phyloP scores from a whole-genome alignment of 2,329 filamentous ascomycete genomes.

The Paraphaeosphaeria sporulosa region DNA sequence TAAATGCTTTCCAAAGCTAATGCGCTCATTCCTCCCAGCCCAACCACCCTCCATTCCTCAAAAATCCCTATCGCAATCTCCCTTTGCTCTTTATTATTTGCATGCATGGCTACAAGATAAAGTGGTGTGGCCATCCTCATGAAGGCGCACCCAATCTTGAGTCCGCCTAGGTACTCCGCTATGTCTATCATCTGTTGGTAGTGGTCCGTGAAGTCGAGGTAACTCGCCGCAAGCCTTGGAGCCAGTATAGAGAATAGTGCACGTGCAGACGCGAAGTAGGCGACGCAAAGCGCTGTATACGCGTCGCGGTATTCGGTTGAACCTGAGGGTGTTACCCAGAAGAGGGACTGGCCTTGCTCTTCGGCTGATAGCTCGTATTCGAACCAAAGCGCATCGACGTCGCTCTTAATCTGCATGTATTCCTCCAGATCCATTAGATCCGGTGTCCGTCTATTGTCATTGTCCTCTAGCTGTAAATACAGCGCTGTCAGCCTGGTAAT shows the following conservation, averaged over 20 bases:
- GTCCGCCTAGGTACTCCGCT: slow-evolving; percentile 27
- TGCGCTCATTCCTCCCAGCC: slow-evolving; percentile 39
- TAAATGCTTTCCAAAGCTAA: slow-evolving; percentile 33
- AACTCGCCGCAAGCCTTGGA: slow-evolving; percentile 16
- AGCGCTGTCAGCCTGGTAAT: slow-evolving; percentile 29
- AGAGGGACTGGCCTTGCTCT: slow-evolving; percentile 11
- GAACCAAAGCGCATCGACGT: slow-evolving; percentile 28
- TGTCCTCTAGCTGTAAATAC: slow-evolving; percentile 16
- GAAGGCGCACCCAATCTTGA: slow-evolving; percentile 35
- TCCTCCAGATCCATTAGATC: slow-evolving; percentile 18
- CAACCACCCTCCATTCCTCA: slow-evolving; percentile 27
- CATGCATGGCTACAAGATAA: slow-evolving; percentile 38
- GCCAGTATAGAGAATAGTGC: slow-evolving; percentile 28
- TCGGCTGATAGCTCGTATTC: slow-evolving; percentile 26
- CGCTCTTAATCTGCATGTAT: slow-evolving; percentile 19
- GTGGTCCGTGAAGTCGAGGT: slow-evolving; percentile 22
- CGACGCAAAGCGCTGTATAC: slow-evolving; percentile 34
- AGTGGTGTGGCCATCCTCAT: slow-evolving; percentile 43
- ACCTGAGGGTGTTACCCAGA: slow-evolving; percentile 14
- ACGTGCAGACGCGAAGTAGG: slow-evolving; percentile 32
- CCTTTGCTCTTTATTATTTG: slow-evolving; percentile 22
- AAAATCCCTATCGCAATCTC: slow-evolving; percentile 27
- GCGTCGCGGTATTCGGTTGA: slow-evolving; percentile 25
- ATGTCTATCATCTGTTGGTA: slow-evolving; percentile 30
- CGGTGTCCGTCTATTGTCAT: neutral